Evolutionary conservation across 768 basidiomycete species (phyloP).

Genomic region (Agaricus sinodeliciosus): DNA sequence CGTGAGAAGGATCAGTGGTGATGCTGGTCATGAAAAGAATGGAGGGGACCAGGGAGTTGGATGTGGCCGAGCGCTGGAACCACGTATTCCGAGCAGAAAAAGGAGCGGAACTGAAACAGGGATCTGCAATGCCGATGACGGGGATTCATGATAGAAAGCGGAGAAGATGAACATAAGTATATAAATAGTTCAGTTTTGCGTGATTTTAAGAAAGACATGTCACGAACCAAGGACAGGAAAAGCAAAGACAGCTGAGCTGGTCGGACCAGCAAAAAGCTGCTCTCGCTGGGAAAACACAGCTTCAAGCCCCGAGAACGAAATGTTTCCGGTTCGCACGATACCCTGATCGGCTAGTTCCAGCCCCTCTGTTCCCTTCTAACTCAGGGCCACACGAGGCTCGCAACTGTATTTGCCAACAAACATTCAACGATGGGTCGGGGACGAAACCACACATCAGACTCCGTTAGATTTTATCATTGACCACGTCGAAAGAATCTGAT

Average conservation of each 20-base stretch:
- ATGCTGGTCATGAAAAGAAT: constrained; percentile 1
- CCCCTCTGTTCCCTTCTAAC: neutral
- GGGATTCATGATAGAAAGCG: neutral
- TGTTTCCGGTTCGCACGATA: constrained; percentile 10
- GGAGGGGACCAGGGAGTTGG: neutral
- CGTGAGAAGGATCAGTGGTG: neutral
- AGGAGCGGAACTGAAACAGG: neutral
- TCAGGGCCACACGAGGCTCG: constrained; percentile 5
- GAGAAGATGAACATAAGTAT: neutral
- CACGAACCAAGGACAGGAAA: constrained; percentile 1
- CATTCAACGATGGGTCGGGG: neutral
- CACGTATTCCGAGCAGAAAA: neutral
- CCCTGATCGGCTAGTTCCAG: constrained; percentile 8
- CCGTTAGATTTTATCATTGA: neutral
- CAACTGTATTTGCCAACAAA: neutral
- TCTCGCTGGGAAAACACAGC: neutral
- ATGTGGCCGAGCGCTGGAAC: neutral
- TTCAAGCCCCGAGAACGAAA: neutral
- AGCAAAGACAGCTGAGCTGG: neutral
- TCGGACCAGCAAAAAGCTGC: constrained; percentile 4
- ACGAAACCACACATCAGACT: too few relatives aligned
- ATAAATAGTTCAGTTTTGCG: neutral
- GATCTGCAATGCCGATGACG: neutral
- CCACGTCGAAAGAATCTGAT: too few relatives aligned
- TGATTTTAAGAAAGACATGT: neutral